Evolutionary conservation across 306 rosid genomes (phyloP).

Genomic region (Coriaria nepalensis): DNA sequence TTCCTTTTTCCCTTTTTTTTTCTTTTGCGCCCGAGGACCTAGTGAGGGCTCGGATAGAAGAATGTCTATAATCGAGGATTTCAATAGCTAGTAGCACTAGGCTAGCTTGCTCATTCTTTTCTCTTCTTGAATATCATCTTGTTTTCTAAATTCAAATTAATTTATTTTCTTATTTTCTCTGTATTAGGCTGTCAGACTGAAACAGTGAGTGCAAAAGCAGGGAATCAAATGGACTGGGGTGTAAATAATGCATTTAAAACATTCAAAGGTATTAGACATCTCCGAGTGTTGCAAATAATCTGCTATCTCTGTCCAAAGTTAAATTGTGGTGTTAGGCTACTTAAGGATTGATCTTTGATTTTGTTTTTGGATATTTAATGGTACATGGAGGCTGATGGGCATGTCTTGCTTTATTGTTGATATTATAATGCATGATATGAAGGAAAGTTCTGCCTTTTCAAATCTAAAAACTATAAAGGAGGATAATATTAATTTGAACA

Average conservation of each 20-base stretch:
- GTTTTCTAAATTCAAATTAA: not conserved
- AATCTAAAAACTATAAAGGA: too few species aligned
- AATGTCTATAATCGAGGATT: too few species aligned
- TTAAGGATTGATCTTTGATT: not conserved
- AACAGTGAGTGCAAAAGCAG: slow-evolving; percentile 22
- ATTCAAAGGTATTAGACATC: slow-evolving; percentile 43
- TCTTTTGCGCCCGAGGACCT: too few species aligned
- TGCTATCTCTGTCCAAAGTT: too few species aligned
- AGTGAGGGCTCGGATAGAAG: too few species aligned
- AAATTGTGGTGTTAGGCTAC: not conserved
- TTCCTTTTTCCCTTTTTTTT: too few species aligned
- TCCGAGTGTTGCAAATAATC: not conserved
- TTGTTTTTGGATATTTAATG: not conserved
- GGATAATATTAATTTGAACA: too few species aligned
- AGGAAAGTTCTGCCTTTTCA: too few species aligned
- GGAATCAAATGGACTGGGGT: slow-evolving; percentile 65
- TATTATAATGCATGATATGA: too few species aligned
- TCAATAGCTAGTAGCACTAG: too few species aligned
- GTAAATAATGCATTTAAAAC: slow-evolving; percentile 41
- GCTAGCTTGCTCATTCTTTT: not conserved
- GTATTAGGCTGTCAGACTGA: slow-evolving; percentile 25
- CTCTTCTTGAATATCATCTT: not conserved
- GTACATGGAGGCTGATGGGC: too few species aligned
- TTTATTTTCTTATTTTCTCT: not conserved
- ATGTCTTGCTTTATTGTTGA: too few species aligned